Base-by-base conservation (phyloP, 1,284 basidiomycete species). In the Gomphus sp. region DNA sequence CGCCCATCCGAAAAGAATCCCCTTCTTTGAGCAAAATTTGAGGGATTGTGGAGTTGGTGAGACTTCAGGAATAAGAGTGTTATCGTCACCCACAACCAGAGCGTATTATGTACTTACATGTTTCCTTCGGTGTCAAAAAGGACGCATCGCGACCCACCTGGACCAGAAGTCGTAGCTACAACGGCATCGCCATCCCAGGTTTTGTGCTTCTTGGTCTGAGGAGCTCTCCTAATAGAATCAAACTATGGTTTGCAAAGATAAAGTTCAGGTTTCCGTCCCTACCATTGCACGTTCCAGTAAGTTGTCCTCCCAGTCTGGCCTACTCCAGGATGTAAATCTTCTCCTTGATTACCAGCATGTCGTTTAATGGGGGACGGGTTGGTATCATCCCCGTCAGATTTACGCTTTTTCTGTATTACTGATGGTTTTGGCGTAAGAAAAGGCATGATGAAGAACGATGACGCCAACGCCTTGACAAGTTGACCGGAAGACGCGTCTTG, bases 141-240 rank as follows among this genome's bases (percentile, higher is more conserved):
- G 44, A 49, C 43, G 36, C 55, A 57, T 25, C 39, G 43, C 43
- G 37, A 43, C 14, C 47, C 59, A 56, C 53, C 45, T 5, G 54
- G 31, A 58, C 43, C 14, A 39, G 60, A 33, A 41, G 60, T 59
- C n/a, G 65, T 50, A 31, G 55, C 54, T 61, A 67, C 55, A n/a
- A 52, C 52, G 11, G 61, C 65, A 64, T 88, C 86, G 3, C 87
- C 89, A 64, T 94, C 91, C 92, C 92, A 95, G 1, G 86, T 92
- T 70, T 92, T 92, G 68, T 93, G 82, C 73, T 93, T 95, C 70
- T 80, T 86, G 25, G 74, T 75, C 66, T 90, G 87, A 33, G 82
- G 84, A 66, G 87, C 89, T 28, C 92, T 79, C 89, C 88, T 90
- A 59, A 9, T 41, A 36, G 16, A 58, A 28, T 28, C 12, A 2